Percentiles rank a stretch among this genome's conserved stretches.
Conservation (phyloP, 2,329 filamentous ascomycete species). For the Ceratocystis harringtonii region DNA sequence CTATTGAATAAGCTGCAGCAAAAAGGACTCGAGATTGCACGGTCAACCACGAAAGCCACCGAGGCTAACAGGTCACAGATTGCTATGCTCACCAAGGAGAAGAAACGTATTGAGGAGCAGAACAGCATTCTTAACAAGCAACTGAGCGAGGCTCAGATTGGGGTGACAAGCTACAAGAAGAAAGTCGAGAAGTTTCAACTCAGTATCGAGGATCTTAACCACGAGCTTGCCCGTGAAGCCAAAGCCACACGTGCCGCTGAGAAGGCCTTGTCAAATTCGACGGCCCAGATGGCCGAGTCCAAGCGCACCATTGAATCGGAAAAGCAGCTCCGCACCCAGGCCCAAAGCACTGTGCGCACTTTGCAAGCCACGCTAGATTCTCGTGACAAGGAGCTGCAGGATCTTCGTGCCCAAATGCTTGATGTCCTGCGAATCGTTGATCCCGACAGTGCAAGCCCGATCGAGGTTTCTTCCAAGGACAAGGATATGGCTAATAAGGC, state of each 20-base stretch:
- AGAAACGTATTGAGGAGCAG: conserved; percentile 67
- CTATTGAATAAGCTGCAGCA: conserved; percentile 96
- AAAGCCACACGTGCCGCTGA: conserved; percentile 83
- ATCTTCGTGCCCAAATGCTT: conserved; percentile 65
- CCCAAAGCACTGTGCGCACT: conserved; percentile 70
- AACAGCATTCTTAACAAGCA: conserved; percentile 68
- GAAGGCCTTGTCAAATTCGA: conserved; percentile 66
- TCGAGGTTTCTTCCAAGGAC: conserved; percentile 37
- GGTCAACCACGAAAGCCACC: conserved; percentile 70
- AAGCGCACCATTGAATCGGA: conserved; percentile 86
- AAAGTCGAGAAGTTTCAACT: conserved; percentile 85
- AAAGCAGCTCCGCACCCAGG: conserved; percentile 67
- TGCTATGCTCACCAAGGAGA: conserved; percentile 64
- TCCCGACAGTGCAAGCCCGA: conserved; percentile 50
- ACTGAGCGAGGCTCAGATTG: conserved; percentile 70
- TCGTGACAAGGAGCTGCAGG: conserved; percentile 64
- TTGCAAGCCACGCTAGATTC: conserved; percentile 66
- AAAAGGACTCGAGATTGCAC: conserved; percentile 89
- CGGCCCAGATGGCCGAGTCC: conserved; percentile 71
- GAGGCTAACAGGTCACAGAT: conserved; percentile 71
- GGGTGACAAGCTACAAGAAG: conserved; percentile 74
- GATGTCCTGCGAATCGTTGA: conserved; percentile 77
- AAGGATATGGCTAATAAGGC: conserved; percentile 41
- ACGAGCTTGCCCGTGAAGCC: conserved; percentile 79
- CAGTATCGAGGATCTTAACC: conserved; percentile 78